A percentile compares a stretch with the other conserved stretches of the same genome.
phyloP scores from a whole-genome alignment of 148 eudicot species.

The Talinum fruticosum region DNA sequence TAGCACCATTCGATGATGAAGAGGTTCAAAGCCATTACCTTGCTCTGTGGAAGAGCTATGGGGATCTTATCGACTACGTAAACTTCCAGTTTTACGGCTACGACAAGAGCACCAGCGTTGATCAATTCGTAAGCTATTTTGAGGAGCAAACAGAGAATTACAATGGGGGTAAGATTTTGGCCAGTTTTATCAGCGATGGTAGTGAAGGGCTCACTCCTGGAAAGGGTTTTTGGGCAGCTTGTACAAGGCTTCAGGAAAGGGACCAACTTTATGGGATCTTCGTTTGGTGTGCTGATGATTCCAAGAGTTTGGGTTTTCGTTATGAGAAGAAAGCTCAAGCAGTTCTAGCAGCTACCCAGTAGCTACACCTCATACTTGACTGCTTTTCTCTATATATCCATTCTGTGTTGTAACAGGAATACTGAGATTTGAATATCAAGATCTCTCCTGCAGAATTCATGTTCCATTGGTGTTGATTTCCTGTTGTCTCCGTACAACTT shows the following conservation, averaged over 20 bases:
- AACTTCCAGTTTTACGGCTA: slow-evolving; percentile 54
- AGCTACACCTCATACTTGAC: not conserved
- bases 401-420: too few species aligned
- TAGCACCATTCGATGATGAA: slow-evolving; percentile 42
- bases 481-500: too few species aligned
- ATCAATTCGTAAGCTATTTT: slow-evolving; percentile 35
- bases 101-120: slow-evolving; percentile 33
- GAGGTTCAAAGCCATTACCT: slow-evolving; percentile 37
- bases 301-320: slow-evolving; percentile 33
- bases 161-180: slow-evolving; percentile 43
- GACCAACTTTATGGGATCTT: slow-evolving; percentile 41
- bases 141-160: slow-evolving; percentile 37
- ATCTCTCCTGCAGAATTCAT: too few species aligned
- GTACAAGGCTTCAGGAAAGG: slow-evolving; percentile 31
- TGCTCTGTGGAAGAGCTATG: slow-evolving; percentile 40
- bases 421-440: too few species aligned
- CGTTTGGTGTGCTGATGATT: slow-evolving; percentile 57
- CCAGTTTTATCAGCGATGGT: slow-evolving; percentile 45
- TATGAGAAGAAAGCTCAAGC: slow-evolving; percentile 39
- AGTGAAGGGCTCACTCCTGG: slow-evolving; percentile 44
- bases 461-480: too few species aligned
- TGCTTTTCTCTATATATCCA: not conserved
- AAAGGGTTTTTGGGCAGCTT: slow-evolving; percentile 37
- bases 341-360: slow-evolving; percentile 20
- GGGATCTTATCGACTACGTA: slow-evolving; percentile 41